Base-by-base conservation (phyloP, 768 basidiomycete genomes). In the Cubamyces sp. region DNA sequence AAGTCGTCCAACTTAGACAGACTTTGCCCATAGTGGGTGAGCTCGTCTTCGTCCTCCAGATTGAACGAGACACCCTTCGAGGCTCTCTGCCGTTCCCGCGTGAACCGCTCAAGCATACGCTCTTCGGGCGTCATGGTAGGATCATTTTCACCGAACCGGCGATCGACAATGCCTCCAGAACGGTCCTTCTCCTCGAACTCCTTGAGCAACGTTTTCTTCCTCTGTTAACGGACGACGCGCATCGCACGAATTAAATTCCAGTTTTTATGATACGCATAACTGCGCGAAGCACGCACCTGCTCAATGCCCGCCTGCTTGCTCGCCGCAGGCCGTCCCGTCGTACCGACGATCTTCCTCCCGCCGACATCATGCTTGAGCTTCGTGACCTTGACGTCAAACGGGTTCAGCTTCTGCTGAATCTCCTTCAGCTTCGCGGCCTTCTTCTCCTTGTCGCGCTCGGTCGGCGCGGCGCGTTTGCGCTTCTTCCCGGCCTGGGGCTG, bases 31-130 rank as follows among this genome's bases (percentile, higher is more conserved):
- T 94, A 95, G 73, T 96, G 93, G 1, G 93, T 95, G 60, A 96
- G 81, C 47, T 96, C 92, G 53, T 91, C 91, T 66, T 94, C 94
- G 64, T 92, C 92, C 61, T 95, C 95, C 40, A 98, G 80, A 69
- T 96, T 95, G 82, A 97, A 98, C 14, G 85, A 80, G 9, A 78
- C 80, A 43, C 88, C 87, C 75, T 88, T 92, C 37, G 89, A 88
- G 9, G 86, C 71, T 19, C 89, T 82, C 71, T 96, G 92, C 62
- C 94, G 80, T 75, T 98, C 96, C 66, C 83, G 83, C 11, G 96
- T 98, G 73, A 98, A 98, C 30, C 97, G 89, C 74, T 96, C 95
- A 40, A 98, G 81, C 89, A 98, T 98, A 64, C 94, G 90, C 66
- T 98, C 96, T 73, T 99, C 97, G 34, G 94, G 79, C n/a, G 91